Evolutionary conservation across 2,329 filamentous ascomycete species (phyloP), one percentile per base, ranked within the genome.

Genomic region (Cercospora sp.): DNA sequence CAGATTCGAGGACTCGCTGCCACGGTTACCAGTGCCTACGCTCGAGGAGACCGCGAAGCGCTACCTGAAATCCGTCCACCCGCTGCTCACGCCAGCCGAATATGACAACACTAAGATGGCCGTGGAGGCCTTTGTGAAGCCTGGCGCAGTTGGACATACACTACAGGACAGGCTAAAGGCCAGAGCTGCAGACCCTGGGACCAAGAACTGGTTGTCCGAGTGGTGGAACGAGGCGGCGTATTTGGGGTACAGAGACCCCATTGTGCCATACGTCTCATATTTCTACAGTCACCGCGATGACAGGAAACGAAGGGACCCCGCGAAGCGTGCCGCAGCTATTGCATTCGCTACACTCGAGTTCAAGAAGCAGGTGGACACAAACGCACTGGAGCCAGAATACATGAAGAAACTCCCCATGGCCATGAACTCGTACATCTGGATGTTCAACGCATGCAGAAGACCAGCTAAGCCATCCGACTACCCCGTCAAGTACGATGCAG

Each of bases 201-300:
- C 87, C 78, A 93, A 91, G 83, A 99, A 98, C 83, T 99, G 95
- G 95, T 86, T 99, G 66, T 89, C 91, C 74, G 94, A 99, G 75
- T 99, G 95, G 95, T 99, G 95, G 95, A 98, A 99, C 80, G 89
- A 97, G 63, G 88, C 89, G 4, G 95, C 95, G 67, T 99, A 99
- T 82, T 88, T 99, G 72, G 87, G 83, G 72, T 98, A 98, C 84
- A 91, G 94, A 73, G 95, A 98, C 80, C 95, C 95, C 2, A 92
- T 99, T 58, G 92, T 98, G 18, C 95, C 95, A 69, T 99, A 98
- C 79, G 95, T 99, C 77, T 97, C 93, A 81, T 99, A 99, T 87
- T 99, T 99, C 84, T 99, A 99, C 85, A 97, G 94, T 65, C 94
- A 98, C 84, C 89, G 93, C 73, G 95, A 99, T 81, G 96, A 99